phyloP scores from a whole-genome alignment of 176 grass and related monocot species.

The Puya raimondii region DNA sequence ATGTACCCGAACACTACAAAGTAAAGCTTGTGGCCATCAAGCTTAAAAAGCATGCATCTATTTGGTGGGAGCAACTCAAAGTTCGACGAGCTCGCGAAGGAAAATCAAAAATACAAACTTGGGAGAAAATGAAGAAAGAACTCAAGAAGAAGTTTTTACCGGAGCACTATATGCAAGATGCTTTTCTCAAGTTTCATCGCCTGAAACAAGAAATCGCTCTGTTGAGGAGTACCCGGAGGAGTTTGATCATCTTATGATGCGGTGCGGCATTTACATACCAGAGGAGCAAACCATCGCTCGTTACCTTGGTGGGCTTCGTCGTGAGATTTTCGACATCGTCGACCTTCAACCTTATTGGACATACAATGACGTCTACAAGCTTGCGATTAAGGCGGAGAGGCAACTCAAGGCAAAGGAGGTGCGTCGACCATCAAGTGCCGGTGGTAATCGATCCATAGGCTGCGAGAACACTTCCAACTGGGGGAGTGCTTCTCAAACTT shows the following conservation, averaged over 20 bases:
- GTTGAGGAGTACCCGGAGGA: slow-evolving; percentile 1
- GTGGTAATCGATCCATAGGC: background rate
- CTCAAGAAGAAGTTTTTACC: slow-evolving; percentile 16
- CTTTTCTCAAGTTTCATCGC: too few species aligned
- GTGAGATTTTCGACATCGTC: slow-evolving; percentile 11
- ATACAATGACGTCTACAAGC: slow-evolving; percentile 8
- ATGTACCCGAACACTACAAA: background rate
- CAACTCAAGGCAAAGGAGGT: background rate
- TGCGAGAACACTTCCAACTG: background rate
- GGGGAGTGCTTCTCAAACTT: too few species aligned
- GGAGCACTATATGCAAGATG: too few species aligned
- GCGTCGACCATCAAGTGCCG: background rate
- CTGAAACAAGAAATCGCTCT: background rate
- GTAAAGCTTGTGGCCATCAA: background rate
- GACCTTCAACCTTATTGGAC: slow-evolving; percentile 4
- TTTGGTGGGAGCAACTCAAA: background rate
- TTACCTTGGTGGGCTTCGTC: background rate
- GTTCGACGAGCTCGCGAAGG: background rate
- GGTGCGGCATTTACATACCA: background rate
- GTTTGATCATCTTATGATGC: slow-evolving; percentile 25
- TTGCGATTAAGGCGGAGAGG: background rate
- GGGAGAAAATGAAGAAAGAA: slow-evolving; percentile 12
- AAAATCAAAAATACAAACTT: background rate
- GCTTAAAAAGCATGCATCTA: background rate
- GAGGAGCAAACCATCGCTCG: slow-evolving; percentile 12